Percentiles rank a stretch among this genome's conserved stretches.
Conservation (phyloP, 306 rosid genomes). For the Oemleria cerasiformis region DNA sequence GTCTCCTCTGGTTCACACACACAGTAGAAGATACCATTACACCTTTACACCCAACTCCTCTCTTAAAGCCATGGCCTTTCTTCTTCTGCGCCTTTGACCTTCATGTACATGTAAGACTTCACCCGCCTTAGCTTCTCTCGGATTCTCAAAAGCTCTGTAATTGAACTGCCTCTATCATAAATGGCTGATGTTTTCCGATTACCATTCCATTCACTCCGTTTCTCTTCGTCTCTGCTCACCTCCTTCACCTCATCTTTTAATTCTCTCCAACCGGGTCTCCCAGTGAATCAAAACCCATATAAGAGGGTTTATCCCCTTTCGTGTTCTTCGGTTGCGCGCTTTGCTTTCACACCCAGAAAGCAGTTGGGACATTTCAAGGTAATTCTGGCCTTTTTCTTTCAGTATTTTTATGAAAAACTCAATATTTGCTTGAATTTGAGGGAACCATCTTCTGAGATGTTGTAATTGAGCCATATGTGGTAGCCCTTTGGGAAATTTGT, state of each 20-base stretch:
- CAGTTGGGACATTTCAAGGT: slow-evolving; percentile 68
- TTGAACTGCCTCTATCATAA: slow-evolving; percentile 9
- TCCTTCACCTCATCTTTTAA: slow-evolving; percentile 42
- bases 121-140: neutral
- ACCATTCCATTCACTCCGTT: slow-evolving; percentile 54
- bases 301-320: slow-evolving; percentile 38
- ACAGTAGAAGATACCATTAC: neutral
- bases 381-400: neutral
- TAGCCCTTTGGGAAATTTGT: slow-evolving; percentile 6
- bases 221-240: slow-evolving; percentile 43
- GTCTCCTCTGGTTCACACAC: neutral
- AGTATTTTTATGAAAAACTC: neutral
- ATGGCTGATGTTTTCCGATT: slow-evolving; percentile 78
- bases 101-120: neutral
- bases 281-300: slow-evolving; percentile 21
- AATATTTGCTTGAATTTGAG: slow-evolving; percentile 26
- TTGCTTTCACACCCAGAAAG: slow-evolving; percentile 54
- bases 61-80: slow-evolving; percentile 11
- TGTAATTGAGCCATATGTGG: slow-evolving; percentile 1
- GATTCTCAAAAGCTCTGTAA: neutral
- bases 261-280: slow-evolving; percentile 38
- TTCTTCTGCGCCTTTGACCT: slow-evolving; percentile 5
- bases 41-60: too few relatives aligned
- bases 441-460: slow-evolving; percentile 14
- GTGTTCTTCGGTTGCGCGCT: slow-evolving; percentile 32